These are phyloP conservation scores for Hypoxylon sp. DNA, from an alignment of 2,329 filamentous ascomycete genomes.

Conservation along the genomic window DNA sequence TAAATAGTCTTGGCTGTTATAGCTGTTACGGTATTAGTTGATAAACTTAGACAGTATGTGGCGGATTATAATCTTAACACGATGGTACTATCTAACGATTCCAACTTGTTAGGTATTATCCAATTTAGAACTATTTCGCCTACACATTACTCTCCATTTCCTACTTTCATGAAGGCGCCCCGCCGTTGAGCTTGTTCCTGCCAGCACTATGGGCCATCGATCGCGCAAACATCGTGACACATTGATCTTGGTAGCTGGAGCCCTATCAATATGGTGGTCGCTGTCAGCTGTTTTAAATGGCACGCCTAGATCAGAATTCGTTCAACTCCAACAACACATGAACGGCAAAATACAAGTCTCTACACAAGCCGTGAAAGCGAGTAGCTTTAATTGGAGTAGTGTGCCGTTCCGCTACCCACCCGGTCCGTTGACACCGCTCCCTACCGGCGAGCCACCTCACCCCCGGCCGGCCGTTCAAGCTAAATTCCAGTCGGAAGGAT, in stretches of 20 bases:
- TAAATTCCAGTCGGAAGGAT: constrained; percentile 50
- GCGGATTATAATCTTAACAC: neutral
- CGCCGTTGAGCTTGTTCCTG: neutral
- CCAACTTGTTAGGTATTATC: neutral
- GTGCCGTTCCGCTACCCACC: constrained; percentile 52
- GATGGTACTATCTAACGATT: neutral
- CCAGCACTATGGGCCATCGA: constrained; percentile 2
- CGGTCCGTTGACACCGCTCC: constrained; percentile 33
- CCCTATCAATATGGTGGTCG: constrained; percentile 32
- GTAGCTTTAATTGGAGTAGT: constrained; percentile 58
- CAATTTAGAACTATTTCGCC: neutral
- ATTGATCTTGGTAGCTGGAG: constrained; percentile 5
- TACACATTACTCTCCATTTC: neutral
- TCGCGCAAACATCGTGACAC: constrained; percentile 7
- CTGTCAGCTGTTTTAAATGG: constrained; percentile 19
- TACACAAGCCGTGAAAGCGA: constrained; percentile 33
- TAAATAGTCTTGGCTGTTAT: neutral
- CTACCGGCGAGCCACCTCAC: neutral
- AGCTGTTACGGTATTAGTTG: neutral
- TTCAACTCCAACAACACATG: constrained; percentile 53
- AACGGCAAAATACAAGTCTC: constrained; percentile 45
- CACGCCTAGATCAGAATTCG: constrained; percentile 34
- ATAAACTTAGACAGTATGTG: neutral
- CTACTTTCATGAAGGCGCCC: neutral
- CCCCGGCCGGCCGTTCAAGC: constrained; percentile 57